Conservation (phyloP, 306 rosid genomes). For the Mucuna pruriens region DNA sequence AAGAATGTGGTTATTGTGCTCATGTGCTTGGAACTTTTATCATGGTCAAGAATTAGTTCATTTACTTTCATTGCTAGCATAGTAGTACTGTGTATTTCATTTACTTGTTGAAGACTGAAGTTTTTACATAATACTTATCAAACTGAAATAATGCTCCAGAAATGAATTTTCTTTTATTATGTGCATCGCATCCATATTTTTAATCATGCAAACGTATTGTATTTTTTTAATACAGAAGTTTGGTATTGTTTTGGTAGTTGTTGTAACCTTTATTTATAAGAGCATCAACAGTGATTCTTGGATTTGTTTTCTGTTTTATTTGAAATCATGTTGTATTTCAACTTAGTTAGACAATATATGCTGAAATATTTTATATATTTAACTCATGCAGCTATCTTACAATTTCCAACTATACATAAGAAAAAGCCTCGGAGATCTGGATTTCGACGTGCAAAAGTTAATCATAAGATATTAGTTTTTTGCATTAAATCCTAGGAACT, state of each 20-base stretch:
- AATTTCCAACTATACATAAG: slow-evolving; percentile 78
- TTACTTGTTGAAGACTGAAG: slow-evolving; percentile 16
- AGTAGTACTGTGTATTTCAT: slow-evolving; percentile 22
- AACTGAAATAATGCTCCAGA: background rate
- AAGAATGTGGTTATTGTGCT: slow-evolving; percentile 50
- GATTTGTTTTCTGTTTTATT: slow-evolving; percentile 4
- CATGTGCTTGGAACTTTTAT: slow-evolving; percentile 14
- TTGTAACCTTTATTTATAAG: slow-evolving; percentile 16
- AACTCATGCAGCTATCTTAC: slow-evolving; percentile 85
- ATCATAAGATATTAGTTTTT: slow-evolving; percentile 60
- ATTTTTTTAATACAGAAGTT: background rate
- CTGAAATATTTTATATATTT: slow-evolving; percentile 39
- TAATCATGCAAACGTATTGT: background rate
- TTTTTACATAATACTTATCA: slow-evolving; percentile 25
- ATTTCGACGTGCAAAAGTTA: slow-evolving; percentile 79
- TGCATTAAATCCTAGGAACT: slow-evolving; percentile 27
- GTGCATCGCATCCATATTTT: slow-evolving; percentile 8
- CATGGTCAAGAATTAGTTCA: slow-evolving; percentile 3
- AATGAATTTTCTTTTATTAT: slow-evolving; percentile 25
- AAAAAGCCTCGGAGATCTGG: slow-evolving; percentile 86
- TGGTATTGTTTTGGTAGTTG: slow-evolving; percentile 15
- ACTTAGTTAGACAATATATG: slow-evolving; percentile 14
- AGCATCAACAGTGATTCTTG: slow-evolving; percentile 5
- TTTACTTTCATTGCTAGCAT: slow-evolving; percentile 29
- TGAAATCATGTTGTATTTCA: slow-evolving; percentile 33